Percentiles rank a stretch among this genome's conserved stretches.
These are phyloP conservation scores for Anthracocystis panici-leucophaei DNA, from an alignment of 1,284 basidiomycete genomes.

Conservation along the genomic window DNA sequence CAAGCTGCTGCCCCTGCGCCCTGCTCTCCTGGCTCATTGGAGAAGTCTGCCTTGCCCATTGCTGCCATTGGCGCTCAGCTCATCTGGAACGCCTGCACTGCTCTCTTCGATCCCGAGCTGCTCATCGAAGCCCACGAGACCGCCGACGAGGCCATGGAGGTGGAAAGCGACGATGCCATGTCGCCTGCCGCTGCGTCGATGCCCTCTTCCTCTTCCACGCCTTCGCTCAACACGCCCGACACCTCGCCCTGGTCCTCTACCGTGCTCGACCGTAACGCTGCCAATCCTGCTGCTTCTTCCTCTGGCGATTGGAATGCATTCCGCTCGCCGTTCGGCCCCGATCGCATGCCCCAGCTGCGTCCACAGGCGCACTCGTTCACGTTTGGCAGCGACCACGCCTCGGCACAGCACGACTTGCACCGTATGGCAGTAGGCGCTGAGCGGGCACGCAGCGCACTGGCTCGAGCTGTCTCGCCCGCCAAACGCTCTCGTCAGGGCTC, in stretches of 20 bases:
- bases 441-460: slow-evolving; percentile 24
- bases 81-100: slow-evolving; percentile 62
- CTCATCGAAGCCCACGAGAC: slow-evolving; percentile 37
- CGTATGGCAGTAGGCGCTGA: slow-evolving; percentile 53
- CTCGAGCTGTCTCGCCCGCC: slow-evolving; percentile 13
- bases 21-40: slow-evolving; percentile 58
- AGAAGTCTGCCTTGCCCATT: slow-evolving; percentile 62
- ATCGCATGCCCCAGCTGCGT: slow-evolving; percentile 33
- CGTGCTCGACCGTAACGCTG: slow-evolving; percentile 25
- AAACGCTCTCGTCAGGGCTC: slow-evolving; percentile 41
- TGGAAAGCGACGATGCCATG: slow-evolving; percentile 33
- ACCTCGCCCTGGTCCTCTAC: slow-evolving; percentile 46
- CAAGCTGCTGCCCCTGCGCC: slow-evolving; percentile 49
- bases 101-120: slow-evolving; percentile 50
- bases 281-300: slow-evolving; percentile 8
- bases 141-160: slow-evolving; percentile 38
- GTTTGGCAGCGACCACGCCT: slow-evolving; percentile 36
- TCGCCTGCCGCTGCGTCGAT: slow-evolving; percentile 36
- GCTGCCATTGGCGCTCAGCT: slow-evolving; percentile 64
- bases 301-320: slow-evolving; percentile 49
- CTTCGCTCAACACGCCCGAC: slow-evolving; percentile 47
- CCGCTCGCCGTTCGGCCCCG: slow-evolving; percentile 50
- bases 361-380: slow-evolving; percentile 44
- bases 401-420: slow-evolving; percentile 38
- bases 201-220: slow-evolving; percentile 44